Conservation (phyloP, 2,329 filamentous ascomycete genomes). For the Teratosphaeria gauchensis region DNA sequence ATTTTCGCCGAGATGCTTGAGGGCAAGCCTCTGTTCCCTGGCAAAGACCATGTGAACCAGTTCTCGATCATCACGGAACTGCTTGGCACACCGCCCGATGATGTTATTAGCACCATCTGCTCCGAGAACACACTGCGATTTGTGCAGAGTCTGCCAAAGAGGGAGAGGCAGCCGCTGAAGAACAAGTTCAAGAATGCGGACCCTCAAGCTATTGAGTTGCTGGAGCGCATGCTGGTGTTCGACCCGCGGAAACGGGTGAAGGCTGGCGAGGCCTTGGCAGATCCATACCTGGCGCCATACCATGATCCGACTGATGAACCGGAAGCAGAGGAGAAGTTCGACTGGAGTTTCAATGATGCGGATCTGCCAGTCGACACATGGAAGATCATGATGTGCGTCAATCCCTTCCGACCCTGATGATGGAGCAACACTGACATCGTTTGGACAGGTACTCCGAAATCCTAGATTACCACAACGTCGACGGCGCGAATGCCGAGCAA, state of each 20-base stretch:
- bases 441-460: slow-evolving; percentile 86
- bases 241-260: slow-evolving; percentile 94
- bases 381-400: slow-evolving; percentile 99
- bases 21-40: slow-evolving; percentile 94
- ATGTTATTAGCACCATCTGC: slow-evolving; percentile 97
- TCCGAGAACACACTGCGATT: slow-evolving; percentile 97
- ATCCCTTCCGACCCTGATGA: background rate
- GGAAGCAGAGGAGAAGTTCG: slow-evolving; percentile 91
- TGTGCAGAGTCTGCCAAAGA: slow-evolving; percentile 91
- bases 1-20: slow-evolving; percentile 99
- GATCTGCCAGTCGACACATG: slow-evolving; percentile 97
- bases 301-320: slow-evolving; percentile 97
- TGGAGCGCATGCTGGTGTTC: slow-evolving; percentile 96
- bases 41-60: slow-evolving; percentile 98
- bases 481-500: slow-evolving; percentile 33
- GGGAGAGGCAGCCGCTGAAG: slow-evolving; percentile 74
- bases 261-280: slow-evolving; percentile 72
- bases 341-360: slow-evolving; percentile 99
- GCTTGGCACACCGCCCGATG: slow-evolving; percentile 88
- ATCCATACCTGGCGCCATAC: slow-evolving; percentile 92
- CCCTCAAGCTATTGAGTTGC: slow-evolving; percentile 68
- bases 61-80: slow-evolving; percentile 99
- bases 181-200: slow-evolving; percentile 96
- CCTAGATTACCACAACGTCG: slow-evolving; percentile 94
- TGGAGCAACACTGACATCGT: background rate